Base-by-base conservation (phyloP, 306 rosid genomes). In the Cucumis sativus region DNA sequence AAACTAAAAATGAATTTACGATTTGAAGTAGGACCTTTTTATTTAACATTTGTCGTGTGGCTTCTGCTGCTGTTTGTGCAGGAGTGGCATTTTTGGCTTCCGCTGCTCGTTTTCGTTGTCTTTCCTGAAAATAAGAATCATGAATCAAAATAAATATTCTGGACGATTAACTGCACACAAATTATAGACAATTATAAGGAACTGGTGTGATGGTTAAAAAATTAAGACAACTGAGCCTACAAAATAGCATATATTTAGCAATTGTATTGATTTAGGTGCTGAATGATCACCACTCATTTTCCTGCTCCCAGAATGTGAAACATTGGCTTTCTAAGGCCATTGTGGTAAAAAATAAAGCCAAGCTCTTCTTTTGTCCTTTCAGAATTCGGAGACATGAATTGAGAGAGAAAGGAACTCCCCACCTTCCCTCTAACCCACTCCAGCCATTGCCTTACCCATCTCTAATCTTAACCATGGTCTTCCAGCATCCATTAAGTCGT, bases 61-160 rank as follows among this genome's bases (percentile, higher is more conserved):
- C 92, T 82, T 88, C 98, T 14, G 82, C 88, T 75, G 96, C 89
- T 23, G 96, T 88, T 84, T 89, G 89, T 77, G 94, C 96, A 80
- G 95, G 91, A 82, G 89, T 81, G 7, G 75, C 63, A 64, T 55
- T 79, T 78, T 85, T 86, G 58, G 85, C 87, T 80, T 86, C 82
- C 0, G 79, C 79, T 80, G 84, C 82, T 61, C 80, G 88, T 84
- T 59, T 85, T 39, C 81, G 80, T 61, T 79, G 86, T 80, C 77
- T 77, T 83, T 88, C 93, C 96, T 90, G 68, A 12, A 76, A 56
- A 59, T 41, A 12, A 75, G 18, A 60, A 77, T 63, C 21, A 63
- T 6, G 45, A 45, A 47, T 25, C 23, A 25, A 71, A 71, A 71
- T 71, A 25, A 47, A 71, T 3, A 7, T 23, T 45, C 10, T 43